Conservation (phyloP, 352 stramenopile genomes). For the Phytophthora palmivora region DNA sequence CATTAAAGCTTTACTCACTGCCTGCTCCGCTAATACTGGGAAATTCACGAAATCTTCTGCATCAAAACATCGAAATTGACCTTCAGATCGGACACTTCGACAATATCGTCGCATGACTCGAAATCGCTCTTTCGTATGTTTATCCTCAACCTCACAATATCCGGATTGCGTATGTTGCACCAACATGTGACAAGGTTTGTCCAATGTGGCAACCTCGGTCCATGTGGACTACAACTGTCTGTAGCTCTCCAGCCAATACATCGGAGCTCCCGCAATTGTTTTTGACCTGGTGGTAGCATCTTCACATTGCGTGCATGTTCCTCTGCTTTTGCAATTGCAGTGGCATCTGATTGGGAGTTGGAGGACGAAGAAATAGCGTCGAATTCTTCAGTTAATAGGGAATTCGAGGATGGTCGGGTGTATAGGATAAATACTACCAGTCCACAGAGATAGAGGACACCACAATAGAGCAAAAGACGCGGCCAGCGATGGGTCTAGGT, state of each 20-base stretch:
- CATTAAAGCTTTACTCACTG: constrained; percentile 19
- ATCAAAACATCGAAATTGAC: constrained; percentile 52
- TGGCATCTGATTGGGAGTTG: constrained; percentile 16
- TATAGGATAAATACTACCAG: constrained; percentile 18
- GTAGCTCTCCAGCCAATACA: constrained; percentile 47
- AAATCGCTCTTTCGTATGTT: constrained; percentile 37
- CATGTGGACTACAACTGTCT: constrained; percentile 37
- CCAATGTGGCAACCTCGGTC: constrained; percentile 26
- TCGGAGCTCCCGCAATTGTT: constrained; percentile 14
- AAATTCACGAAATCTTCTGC: constrained; percentile 57
- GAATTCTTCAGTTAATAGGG: background rate
- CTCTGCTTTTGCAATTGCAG: constrained; percentile 34
- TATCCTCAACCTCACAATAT: constrained; percentile 53
- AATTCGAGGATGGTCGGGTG: background rate
- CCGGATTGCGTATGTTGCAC: constrained; percentile 40
- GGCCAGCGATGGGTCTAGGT: constrained; percentile 5
- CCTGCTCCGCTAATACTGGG: constrained; percentile 26
- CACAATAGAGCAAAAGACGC: constrained; percentile 20
- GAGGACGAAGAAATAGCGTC: constrained; percentile 1
- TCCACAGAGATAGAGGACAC: constrained; percentile 21
- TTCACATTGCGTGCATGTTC: constrained; percentile 49
- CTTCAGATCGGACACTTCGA: constrained; percentile 32
- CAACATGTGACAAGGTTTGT: constrained; percentile 35
- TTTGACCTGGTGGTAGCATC: constrained; percentile 36
- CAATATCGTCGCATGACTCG: constrained; percentile 53